These are phyloP conservation scores for Mollisia scopiformis DNA, from an alignment of 2,329 filamentous ascomycete species.

Conservation along the genomic window DNA sequence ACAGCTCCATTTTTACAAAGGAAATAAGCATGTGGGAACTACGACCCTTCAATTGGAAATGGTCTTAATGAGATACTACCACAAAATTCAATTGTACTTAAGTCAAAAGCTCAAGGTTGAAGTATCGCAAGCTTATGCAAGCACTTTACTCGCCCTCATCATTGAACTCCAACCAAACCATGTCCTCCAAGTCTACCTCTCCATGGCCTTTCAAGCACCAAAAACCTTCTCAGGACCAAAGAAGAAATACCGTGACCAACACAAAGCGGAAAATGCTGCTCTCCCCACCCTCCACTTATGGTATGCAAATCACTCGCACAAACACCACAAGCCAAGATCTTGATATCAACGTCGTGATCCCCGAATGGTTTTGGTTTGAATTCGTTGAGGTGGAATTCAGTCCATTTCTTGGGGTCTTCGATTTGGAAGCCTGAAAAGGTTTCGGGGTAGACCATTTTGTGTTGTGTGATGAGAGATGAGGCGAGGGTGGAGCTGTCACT, in stretches of 20 bases:
- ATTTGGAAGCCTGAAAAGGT: constrained; percentile 66
- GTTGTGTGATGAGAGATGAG: neutral
- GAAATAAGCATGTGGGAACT: too few relatives aligned
- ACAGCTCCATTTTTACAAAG: too few relatives aligned
- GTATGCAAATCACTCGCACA: constrained; percentile 76
- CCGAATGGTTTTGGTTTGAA: constrained; percentile 86
- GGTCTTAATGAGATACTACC: too few relatives aligned
- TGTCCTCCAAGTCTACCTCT: too few relatives aligned
- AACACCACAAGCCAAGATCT: constrained; percentile 80
- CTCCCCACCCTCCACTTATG: constrained; percentile 61
- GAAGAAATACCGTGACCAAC: constrained; percentile 49
- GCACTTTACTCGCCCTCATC: too few relatives aligned
- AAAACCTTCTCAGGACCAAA: neutral
- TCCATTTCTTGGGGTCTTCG: constrained; percentile 34
- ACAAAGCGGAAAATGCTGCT: constrained; percentile 52
- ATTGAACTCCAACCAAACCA: too few relatives aligned
- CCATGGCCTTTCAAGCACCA: too few relatives aligned
- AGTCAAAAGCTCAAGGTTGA: too few relatives aligned
- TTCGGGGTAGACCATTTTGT: constrained; percentile 50
- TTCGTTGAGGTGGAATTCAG: constrained; percentile 46
- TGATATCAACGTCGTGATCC: constrained; percentile 85
- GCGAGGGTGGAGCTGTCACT: neutral
- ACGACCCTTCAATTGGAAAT: too few relatives aligned
- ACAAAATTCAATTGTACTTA: too few relatives aligned
- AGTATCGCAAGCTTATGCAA: too few relatives aligned